Evolutionary conservation across 306 rosid species (phyloP).

Genomic region (Abrus precatorius): DNA sequence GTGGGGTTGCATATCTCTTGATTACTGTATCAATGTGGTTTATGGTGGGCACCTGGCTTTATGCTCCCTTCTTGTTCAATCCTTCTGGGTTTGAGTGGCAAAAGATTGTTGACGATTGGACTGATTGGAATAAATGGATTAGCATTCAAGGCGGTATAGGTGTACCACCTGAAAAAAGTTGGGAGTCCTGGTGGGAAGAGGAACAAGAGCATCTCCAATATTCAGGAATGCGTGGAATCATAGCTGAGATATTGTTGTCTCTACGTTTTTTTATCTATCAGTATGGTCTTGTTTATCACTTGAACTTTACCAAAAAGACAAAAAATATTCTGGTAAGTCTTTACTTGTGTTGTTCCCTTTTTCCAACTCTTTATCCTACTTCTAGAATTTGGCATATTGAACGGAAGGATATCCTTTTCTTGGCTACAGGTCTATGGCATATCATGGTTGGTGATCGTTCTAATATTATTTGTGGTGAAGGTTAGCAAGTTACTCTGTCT

Average conservation of each 20-base stretch:
- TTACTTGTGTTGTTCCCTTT: constrained; percentile 10
- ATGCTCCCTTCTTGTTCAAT: constrained; percentile 96
- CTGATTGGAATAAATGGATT: constrained; percentile 99
- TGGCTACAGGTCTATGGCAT: constrained; percentile 85
- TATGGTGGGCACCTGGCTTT: constrained; percentile 99
- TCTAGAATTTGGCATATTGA: constrained; percentile 29
- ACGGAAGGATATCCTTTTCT: constrained; percentile 20
- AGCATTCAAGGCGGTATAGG: constrained; percentile 96
- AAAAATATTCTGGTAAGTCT: constrained; percentile 76
- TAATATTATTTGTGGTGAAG: constrained; percentile 91
- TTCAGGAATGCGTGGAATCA: constrained; percentile 87
- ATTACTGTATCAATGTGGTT: constrained; percentile 96
- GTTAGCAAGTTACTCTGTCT: constrained; percentile 50
- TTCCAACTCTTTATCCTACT: constrained; percentile 2
- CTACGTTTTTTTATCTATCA: constrained; percentile 95
- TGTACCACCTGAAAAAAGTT: constrained; percentile 91
- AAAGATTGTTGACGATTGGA: constrained; percentile 99
- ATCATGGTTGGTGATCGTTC: constrained; percentile 93
- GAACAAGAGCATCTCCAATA: constrained; percentile 93
- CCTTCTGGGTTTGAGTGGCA: constrained; percentile 99
- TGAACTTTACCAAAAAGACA: constrained; percentile 63
- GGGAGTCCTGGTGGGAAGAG: constrained; percentile 99
- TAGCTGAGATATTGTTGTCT: constrained; percentile 80
- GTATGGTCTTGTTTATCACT: constrained; percentile 95
- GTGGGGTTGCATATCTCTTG: constrained; percentile 85